phyloP scores from a whole-genome alignment of 164 flowering plant species.

The Platanus orientalis region DNA sequence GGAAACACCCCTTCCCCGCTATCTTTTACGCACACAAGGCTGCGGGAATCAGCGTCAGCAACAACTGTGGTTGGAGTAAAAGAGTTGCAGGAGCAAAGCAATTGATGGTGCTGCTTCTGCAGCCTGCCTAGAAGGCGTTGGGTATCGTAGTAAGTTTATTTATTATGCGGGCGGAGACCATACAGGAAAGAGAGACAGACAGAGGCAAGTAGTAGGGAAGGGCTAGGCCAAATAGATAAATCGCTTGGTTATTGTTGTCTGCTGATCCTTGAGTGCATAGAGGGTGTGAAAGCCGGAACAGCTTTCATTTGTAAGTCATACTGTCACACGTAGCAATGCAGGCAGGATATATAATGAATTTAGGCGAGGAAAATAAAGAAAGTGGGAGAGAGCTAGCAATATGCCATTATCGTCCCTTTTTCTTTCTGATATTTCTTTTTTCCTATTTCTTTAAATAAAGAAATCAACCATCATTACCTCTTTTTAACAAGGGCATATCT shows the following conservation, averaged over 20 bases:
- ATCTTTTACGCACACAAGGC: conserved; percentile 1
- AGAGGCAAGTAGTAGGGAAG: not conserved
- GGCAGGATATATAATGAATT: not conserved
- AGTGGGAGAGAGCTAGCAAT: not conserved
- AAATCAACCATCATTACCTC: conserved; percentile 15
- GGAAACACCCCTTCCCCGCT: not conserved
- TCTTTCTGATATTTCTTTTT: conserved; percentile 1
- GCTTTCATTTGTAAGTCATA: not conserved
- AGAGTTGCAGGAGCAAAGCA: not conserved
- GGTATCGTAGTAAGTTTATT: too few relatives aligned
- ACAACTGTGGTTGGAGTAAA: too few relatives aligned
- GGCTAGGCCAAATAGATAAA: not conserved
- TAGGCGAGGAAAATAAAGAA: not conserved
- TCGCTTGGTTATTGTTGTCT: not conserved
- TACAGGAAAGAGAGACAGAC: too few relatives aligned
- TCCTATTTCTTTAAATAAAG: not conserved
- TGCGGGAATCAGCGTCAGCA: not conserved
- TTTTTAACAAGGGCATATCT: conserved; percentile 20
- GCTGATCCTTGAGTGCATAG: not conserved
- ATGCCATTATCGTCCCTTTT: not conserved
- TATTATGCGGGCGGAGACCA: too few relatives aligned
- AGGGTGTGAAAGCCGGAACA: not conserved
- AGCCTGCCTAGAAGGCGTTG: not conserved
- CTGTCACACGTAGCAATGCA: too few relatives aligned
- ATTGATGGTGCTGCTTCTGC: not conserved